Conservation (phyloP, 768 basidiomycete species). For the Lentinula sp. region DNA sequence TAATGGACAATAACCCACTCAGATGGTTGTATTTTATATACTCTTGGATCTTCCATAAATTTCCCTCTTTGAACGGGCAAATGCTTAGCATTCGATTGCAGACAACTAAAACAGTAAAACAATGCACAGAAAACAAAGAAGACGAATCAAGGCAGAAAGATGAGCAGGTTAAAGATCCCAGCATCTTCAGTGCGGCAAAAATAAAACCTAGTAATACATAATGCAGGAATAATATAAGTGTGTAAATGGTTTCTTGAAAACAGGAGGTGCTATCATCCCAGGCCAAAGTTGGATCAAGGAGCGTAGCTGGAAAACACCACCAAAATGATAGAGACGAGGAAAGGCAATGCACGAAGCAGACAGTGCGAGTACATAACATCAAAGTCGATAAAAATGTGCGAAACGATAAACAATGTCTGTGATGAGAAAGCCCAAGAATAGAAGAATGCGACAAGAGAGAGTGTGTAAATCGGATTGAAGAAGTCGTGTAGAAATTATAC, state of each 20-base stretch:
- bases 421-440: not conserved
- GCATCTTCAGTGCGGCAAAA: not conserved
- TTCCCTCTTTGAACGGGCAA: not conserved
- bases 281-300: not conserved
- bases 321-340: not conserved
- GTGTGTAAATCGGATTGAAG: not conserved
- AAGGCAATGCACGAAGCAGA: not conserved
- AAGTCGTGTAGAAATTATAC: not conserved
- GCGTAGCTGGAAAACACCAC: conserved; percentile 1
- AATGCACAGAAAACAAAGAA: conserved; percentile 13
- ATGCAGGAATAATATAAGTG: not conserved
- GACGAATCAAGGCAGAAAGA: conserved; percentile 13
- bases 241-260: not conserved
- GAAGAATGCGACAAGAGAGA: not conserved
- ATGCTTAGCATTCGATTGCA: not conserved
- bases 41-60: conserved; percentile 6
- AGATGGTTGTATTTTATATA: conserved; percentile 4
- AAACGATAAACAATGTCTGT: not conserved
- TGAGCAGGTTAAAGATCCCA: not conserved
- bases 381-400: not conserved
- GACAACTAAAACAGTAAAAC: conserved; percentile 8
- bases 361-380: not conserved
- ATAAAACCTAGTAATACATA: conserved; percentile 4
- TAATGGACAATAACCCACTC: conserved; percentile 9
- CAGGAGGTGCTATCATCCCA: not conserved